Evolutionary conservation across 257 asterid genomes (phyloP), one percentile per base, ranked within the genome.

Genomic region (Gentiana macrophylla): DNA sequence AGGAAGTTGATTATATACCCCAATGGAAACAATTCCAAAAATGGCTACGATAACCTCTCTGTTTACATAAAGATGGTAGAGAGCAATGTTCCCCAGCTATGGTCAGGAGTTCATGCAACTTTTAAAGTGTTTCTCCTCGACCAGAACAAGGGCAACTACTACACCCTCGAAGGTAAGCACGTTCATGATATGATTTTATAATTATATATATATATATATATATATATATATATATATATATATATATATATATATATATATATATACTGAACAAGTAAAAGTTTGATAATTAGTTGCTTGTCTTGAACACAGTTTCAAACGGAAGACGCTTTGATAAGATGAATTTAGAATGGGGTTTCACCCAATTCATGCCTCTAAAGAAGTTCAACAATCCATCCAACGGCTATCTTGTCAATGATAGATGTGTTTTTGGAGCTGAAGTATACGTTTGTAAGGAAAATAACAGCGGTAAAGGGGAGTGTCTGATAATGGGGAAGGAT

Each of bases 1-100:
- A 85, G 94, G 95, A 76, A 78, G 64, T 74, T 86, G 69, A 65
- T 66, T 44, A 55, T 86, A 57, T 66, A 79, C 77, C 95, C 84
- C 12, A 75, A 74, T 52, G 96, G 94, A 52, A 78, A 86, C 84
- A 79, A 79, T 67, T 62, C 46, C 72, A 86, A 79, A 69, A 79
- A 67, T 55, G 55, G 71, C 13, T 65, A 62, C 0, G 88, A 78
- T 48, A 74, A 78, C 59, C 52, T 86, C 53, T 84, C 96, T 65
- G 3, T 78, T 1, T 78, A 81, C 74, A 60, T 86, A 67, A 62
- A 57, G 67, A 35, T 78, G 35, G 75, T 63, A 35, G 78, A 79
- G 32, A 62, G 59, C 52, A 68, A 54, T 36, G 55, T 76, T 4
- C 65, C 54, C 6, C 67, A 54, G 41, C 78, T 73, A 9, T 81